Evolutionary conservation across 169 alveolate species (phyloP), one percentile per base, ranked within the genome.

Genomic region (Plasmodium coatneyi): DNA sequence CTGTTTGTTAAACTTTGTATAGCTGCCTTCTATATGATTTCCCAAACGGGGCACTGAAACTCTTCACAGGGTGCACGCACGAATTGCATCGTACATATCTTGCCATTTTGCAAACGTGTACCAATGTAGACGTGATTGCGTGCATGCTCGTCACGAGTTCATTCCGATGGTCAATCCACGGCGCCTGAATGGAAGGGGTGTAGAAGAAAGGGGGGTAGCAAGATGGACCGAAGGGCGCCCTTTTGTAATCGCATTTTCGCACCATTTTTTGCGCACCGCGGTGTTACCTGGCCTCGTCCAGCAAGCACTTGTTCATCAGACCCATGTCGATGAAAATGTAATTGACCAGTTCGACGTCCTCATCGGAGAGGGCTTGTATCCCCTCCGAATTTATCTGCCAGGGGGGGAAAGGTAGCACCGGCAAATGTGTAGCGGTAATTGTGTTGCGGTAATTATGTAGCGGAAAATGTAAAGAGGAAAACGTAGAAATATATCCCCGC

Each of bases 311-410:
- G 80, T 91, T 91, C 49, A 52, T 30, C 46, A 91, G 71, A 14
- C 95, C 95, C 95, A 91, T 91, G 80, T 91, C 95, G 82, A 91
- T 70, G 82, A 52, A 91, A 80, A 91, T 91, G 36, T 91, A 91
- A 41, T 91, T 91, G n/a, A 82, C 71, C 41, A 91, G 36, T 22
- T 91, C 95, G 25, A 91, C 46, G 70, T 91, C 95, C 72, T 91
- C 95, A 71, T 91, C 92, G 36, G 92, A 80, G 10, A 91, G 92
- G 4, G 80, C 12, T 49, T 19, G 71, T 41, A 91, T 81, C 76
- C 76, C 74, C 0, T 80, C 84, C 5, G 90, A 71, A 14, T 66
- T 91, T 71, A 91, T 80, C 93, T 87, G 78, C 46, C 14, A 5
- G 43, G 4, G 19, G 12, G 49, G 28, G 34, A 60, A 30, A 19